A percentile compares a stretch with the other conserved stretches of the same genome.
Evolutionary conservation across 306 rosid species (phyloP).

Genomic region (Pterocarpus santalinus): DNA sequence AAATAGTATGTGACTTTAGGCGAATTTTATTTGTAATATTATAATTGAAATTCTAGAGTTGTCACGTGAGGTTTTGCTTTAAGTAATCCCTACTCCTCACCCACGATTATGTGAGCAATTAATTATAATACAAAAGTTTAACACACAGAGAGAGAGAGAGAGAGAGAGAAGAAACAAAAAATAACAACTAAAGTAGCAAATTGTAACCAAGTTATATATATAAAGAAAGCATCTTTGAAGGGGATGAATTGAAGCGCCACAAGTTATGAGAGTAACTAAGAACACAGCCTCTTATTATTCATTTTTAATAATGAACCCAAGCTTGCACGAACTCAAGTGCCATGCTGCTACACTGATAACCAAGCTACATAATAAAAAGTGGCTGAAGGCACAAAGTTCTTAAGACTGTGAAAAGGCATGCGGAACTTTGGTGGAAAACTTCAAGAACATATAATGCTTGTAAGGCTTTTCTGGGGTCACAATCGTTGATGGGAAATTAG

Average conservation of each 20-base stretch:
- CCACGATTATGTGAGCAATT: too few relatives aligned
- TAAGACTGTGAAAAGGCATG: constrained; percentile 30
- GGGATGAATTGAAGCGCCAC: neutral
- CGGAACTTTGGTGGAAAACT: constrained; percentile 61
- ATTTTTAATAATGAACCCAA: neutral
- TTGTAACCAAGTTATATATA: too few relatives aligned
- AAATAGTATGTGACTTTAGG: too few relatives aligned
- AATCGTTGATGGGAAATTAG: constrained; percentile 81
- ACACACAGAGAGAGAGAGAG: too few relatives aligned
- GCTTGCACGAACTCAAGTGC: neutral
- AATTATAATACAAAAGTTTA: too few relatives aligned
- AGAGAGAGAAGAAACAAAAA: too few relatives aligned
- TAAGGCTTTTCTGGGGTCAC: constrained; percentile 67
- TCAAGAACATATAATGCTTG: constrained; percentile 61
- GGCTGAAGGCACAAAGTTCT: neutral
- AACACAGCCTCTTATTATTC: neutral
- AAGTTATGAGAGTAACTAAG: neutral
- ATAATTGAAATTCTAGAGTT: too few relatives aligned
- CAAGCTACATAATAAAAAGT: neutral
- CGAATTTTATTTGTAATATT: too few relatives aligned
- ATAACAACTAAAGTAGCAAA: too few relatives aligned
- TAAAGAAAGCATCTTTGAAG: neutral
- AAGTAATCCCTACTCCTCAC: too few relatives aligned
- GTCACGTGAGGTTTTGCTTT: too few relatives aligned
- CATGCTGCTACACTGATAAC: neutral